A percentile compares a stretch with the other conserved stretches of the same genome.
These are phyloP conservation scores for Suhomyces choctaworum DNA, from an alignment of 1,139 yeast species.

Conservation along the genomic window DNA sequence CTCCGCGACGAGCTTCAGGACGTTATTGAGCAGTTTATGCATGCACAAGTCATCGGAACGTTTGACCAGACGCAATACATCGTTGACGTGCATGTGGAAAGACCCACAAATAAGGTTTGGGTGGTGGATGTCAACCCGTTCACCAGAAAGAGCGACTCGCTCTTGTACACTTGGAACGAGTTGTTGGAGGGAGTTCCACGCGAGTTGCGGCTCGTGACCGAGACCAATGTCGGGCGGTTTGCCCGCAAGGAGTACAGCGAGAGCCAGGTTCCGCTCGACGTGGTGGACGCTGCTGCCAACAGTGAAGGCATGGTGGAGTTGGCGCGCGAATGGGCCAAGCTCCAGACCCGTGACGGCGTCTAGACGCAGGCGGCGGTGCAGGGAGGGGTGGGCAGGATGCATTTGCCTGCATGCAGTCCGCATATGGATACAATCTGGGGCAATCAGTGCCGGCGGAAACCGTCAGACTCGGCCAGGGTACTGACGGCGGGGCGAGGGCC, in stretches of 20 bases:
- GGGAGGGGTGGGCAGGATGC: too few relatives aligned
- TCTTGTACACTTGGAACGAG: slow-evolving; percentile 85
- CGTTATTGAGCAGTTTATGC: slow-evolving; percentile 57
- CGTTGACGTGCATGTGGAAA: slow-evolving; percentile 79
- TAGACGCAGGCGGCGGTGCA: too few relatives aligned
- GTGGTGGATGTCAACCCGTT: slow-evolving; percentile 87
- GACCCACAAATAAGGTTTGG: slow-evolving; percentile 64
- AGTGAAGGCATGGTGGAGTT: slow-evolving; percentile 64
- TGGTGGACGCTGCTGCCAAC: slow-evolving; percentile 78
- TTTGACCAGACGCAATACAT: slow-evolving; percentile 49
- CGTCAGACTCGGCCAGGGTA: too few relatives aligned
- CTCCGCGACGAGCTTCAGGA: slow-evolving; percentile 48
- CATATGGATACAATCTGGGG: too few relatives aligned
- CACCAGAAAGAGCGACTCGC: slow-evolving; percentile 70
- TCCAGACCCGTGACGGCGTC: too few relatives aligned
- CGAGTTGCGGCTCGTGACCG: slow-evolving; percentile 67
- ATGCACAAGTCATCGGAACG: slow-evolving; percentile 40
- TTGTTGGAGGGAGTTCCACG: slow-evolving; percentile 31
- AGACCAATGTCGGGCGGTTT: slow-evolving; percentile 69
- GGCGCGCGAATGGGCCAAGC: slow-evolving; percentile 54
- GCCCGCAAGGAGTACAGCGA: slow-evolving; percentile 82
- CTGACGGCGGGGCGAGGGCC: too few relatives aligned
- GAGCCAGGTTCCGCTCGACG: slow-evolving; percentile 87
- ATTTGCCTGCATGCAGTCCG: too few relatives aligned
- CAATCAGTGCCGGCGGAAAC: too few relatives aligned